Base-by-base conservation (phyloP, 345 rosid species). In the Ricinus communis region DNA sequence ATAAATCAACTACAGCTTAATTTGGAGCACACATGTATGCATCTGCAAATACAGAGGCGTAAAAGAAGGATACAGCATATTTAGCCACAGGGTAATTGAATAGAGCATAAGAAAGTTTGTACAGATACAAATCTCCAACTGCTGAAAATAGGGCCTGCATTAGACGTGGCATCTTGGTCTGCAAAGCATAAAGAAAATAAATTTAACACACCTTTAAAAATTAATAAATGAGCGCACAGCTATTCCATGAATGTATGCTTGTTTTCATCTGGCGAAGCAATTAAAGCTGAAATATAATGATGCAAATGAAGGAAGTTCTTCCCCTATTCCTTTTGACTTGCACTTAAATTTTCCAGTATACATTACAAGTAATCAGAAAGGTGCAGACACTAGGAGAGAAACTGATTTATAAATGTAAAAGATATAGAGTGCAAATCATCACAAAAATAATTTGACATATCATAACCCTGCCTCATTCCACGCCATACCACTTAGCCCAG, bases 1-100 rank as follows among this genome's bases (percentile, higher is more conserved):
- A 49, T 25, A n/a, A 24, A 61, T 27, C 21, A 24, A 14, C 15
- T 41, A 19, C 22, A 31, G n/a, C 28, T 51, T 55, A 27, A 19
- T 67, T 14, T 15, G 25, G 47, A 15, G 2, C 8, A 3, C 12
- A 15, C 1, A 30, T 14, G 41, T 15, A 13, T 36, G 25, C 12
- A 21, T 21, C 4, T 5, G 19, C 12, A 30, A 0, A 27, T 8
- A 54, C 5, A 54, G 21, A 63, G 12, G 11, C 38, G 28, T 36
- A 53, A 27, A 33, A 75, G 69, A 82, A 88, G 96, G 93, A 95
- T 95, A 95, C 99, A 0, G 97, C 81, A 96, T 96, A 95, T 54
- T 64, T 80, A 69, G 96, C 97, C 1, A 81, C 96, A 62, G 7
- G 60, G 60, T 76, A 28, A 46, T 91, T 91, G 68, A 87, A 92